Evolutionary conservation across 345 rosid species (phyloP).

Genomic region (Eucalyptus guilfoylei): DNA sequence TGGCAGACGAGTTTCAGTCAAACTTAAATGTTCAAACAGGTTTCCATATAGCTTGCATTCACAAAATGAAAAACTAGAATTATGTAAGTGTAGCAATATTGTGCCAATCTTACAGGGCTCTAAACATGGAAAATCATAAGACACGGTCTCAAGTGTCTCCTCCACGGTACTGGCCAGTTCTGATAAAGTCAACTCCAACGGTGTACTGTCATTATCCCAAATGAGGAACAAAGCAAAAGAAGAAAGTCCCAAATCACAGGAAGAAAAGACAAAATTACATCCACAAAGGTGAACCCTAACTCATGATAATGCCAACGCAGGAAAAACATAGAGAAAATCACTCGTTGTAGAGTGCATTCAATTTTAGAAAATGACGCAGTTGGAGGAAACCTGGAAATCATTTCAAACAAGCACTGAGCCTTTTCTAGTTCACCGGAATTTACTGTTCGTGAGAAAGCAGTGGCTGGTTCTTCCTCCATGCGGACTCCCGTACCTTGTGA

Average conservation of each 20-base stretch:
- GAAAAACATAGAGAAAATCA: background rate
- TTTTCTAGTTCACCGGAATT: background rate
- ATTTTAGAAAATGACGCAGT: background rate
- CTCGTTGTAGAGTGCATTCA: background rate
- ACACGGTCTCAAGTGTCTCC: background rate
- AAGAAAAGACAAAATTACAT: background rate
- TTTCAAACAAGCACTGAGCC: background rate
- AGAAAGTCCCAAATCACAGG: background rate
- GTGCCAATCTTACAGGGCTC: background rate
- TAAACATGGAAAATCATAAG: background rate
- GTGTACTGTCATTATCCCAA: background rate
- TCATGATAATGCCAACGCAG: background rate
- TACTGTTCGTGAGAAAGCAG: background rate
- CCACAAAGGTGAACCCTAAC: background rate
- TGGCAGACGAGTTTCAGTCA: background rate
- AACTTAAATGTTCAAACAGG: background rate
- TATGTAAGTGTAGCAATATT: background rate
- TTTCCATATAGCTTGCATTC: background rate
- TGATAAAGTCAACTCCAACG: background rate
- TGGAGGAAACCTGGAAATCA: background rate
- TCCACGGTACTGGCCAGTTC: background rate
- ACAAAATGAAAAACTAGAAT: background rate
- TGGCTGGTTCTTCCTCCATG: background rate
- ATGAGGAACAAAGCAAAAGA: background rate
- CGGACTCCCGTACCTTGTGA: background rate